Base-by-base conservation (phyloP, 2,329 filamentous ascomycete genomes). In the Colletotrichum filicis region DNA sequence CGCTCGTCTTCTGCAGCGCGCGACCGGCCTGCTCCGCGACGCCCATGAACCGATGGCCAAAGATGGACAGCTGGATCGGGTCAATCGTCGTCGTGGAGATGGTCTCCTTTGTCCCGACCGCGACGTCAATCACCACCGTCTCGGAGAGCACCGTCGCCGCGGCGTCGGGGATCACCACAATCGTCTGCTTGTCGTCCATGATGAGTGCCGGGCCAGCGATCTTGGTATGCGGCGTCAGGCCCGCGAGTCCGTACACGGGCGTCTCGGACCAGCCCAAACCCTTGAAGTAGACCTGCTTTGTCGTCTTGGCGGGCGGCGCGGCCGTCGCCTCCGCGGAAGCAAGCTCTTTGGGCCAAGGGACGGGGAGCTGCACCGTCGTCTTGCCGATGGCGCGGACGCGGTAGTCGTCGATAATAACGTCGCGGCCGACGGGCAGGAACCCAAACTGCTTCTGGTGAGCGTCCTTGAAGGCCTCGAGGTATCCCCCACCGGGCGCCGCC, bases 1-100 rank as follows among this genome's bases (percentile, higher is more conserved):
- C 92, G 76, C 91, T 92, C 0, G 93, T 95, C 83, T 95, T 95
- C 78, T 95, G 92, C n/a, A 96, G 82, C 4, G 92, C 92, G 64
- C 92, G 87, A 0, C 94, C 93, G 93, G 95, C 95, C 78, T 95
- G 93, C 80, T 95, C 94, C 0, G 94, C 94, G 74, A 95, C 94
- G 3, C 92, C 91, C 93, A 95, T 95, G 83, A 96, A 96, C 3
- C 93, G 87, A 80, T 95, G 93, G 0, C 91, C 92, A 77, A 96
- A 95, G 71, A 95, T 92, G 76, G 90, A 93, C 1, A 96, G 86
- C 80, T 93, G 88, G 76, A 95, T 93, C 11, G 92, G 93, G 77
- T 94, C 91, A 3, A 93, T 88, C 61, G 75, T 70, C 14, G 68
- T 74, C 16, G 65, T 61, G 16, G 69, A 73, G 24, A 74, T 64